Evolutionary conservation across 495 filamentous ascomycete genomes (phyloP).

Genomic region (Neurospora intermedia): DNA sequence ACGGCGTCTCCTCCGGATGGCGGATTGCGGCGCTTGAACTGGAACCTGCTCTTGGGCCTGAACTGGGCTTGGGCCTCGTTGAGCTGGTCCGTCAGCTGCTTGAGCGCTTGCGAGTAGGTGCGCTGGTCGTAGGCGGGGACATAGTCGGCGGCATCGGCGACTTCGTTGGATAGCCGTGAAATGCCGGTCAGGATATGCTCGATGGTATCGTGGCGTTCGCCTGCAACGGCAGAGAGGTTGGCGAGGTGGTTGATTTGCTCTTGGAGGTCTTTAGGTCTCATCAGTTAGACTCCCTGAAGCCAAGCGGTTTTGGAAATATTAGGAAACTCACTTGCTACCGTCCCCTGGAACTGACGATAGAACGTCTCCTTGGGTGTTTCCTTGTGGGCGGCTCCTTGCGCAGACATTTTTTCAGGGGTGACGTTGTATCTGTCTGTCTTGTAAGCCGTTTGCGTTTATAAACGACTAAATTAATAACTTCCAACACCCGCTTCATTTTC

Average conservation of each 20-base stretch:
- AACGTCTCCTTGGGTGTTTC: constrained; percentile 57
- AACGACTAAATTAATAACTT: background rate
- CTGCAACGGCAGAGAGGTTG: constrained; percentile 23
- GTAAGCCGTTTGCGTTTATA: background rate
- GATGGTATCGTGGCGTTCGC: constrained; percentile 36
- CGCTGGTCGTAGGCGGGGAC: constrained; percentile 37
- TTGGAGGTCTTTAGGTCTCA: constrained; percentile 24
- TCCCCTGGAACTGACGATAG: constrained; percentile 67
- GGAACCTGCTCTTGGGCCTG: constrained; percentile 33
- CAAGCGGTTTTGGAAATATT: background rate
- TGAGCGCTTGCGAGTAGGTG: constrained; percentile 32
- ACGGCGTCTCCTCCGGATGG: background rate
- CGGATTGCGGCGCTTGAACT: constrained; percentile 26
- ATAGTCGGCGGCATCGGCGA: constrained; percentile 33
- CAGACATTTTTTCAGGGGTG: background rate
- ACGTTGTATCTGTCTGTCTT: background rate
- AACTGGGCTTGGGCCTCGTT: constrained; percentile 30
- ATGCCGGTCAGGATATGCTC: constrained; percentile 34
- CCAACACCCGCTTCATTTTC: background rate
- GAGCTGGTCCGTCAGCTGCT: constrained; percentile 32
- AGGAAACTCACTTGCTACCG: constrained; percentile 48
- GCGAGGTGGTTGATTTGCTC: constrained; percentile 30
- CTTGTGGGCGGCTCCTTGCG: constrained; percentile 7
- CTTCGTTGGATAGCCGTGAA: constrained; percentile 31
- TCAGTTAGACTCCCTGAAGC: background rate